phyloP scores from a whole-genome alignment of 176 grass and related monocot genomes.

The Carex parvula region DNA sequence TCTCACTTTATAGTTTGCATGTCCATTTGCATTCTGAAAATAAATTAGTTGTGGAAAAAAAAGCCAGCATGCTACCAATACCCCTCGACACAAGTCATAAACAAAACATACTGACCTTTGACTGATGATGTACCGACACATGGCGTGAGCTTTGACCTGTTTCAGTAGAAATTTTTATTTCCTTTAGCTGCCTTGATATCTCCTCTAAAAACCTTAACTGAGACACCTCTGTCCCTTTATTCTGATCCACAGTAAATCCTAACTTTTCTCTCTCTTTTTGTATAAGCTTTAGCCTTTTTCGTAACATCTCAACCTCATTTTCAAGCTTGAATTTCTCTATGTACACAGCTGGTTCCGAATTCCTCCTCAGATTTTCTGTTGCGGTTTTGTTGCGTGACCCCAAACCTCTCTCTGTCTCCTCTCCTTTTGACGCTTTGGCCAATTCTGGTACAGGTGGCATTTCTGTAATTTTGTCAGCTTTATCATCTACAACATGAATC shows the following conservation, averaged over 20 bases:
- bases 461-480: slow-evolving; percentile 24
- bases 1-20: background rate
- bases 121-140: background rate
- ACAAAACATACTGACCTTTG: slow-evolving; percentile 1
- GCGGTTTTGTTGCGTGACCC: slow-evolving; percentile 19
- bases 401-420: slow-evolving; percentile 34
- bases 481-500: slow-evolving; percentile 86
- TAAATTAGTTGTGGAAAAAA: background rate
- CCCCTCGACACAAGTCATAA: background rate
- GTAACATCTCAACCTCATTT: slow-evolving; percentile 61
- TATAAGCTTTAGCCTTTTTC: slow-evolving; percentile 62
- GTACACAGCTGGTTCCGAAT: slow-evolving; percentile 32
- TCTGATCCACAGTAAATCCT: slow-evolving; percentile 37
- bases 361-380: slow-evolving; percentile 38
- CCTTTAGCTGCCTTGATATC: slow-evolving; percentile 69
- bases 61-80: background rate
- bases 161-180: slow-evolving; percentile 60
- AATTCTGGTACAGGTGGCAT: slow-evolving; percentile 14
- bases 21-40: background rate
- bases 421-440: slow-evolving; percentile 23
- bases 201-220: slow-evolving; percentile 71
- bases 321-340: slow-evolving; percentile 52
- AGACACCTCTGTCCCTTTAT: slow-evolving; percentile 46
- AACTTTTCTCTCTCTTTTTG: slow-evolving; percentile 75
- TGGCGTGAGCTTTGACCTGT: slow-evolving; percentile 30